phyloP scores from a whole-genome alignment of 1,284 basidiomycete genomes.

The Marasmius fiardii region DNA sequence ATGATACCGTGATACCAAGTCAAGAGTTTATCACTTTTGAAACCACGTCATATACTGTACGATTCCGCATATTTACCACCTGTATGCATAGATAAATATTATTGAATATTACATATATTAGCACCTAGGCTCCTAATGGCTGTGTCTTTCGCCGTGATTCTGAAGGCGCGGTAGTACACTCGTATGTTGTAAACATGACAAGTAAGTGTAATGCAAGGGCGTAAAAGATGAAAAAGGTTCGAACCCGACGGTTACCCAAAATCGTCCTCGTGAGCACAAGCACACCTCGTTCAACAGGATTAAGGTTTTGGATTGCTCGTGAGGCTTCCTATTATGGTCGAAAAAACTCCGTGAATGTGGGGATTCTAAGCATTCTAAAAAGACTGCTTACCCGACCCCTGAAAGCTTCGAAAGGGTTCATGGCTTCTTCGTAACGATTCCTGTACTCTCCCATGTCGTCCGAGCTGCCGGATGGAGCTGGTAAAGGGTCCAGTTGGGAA shows the following conservation, averaged over 20 bases:
- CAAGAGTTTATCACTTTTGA: constrained; percentile 15
- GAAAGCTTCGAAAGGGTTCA: constrained; percentile 98
- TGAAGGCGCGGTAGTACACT: constrained; percentile 57
- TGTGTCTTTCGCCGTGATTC: constrained; percentile 45
- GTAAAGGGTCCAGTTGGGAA: constrained; percentile 67
- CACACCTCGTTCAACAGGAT: constrained; percentile 88
- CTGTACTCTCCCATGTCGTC: constrained; percentile 89
- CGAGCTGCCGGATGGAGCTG: constrained; percentile 39
- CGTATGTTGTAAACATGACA: constrained; percentile 77
- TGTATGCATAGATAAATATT: constrained; percentile 25
- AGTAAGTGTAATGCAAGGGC: constrained; percentile 75
- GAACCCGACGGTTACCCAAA: constrained; percentile 82
- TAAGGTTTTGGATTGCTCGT: constrained; percentile 86
- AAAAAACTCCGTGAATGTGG: not conserved
- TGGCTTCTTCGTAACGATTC: constrained; percentile 89
- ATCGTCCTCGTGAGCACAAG: constrained; percentile 84
- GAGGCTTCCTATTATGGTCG: constrained; percentile 74
- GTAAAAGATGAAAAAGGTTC: constrained; percentile 82
- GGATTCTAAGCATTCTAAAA: not conserved
- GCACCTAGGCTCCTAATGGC: constrained; percentile 32
- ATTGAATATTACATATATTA: constrained; percentile 14
- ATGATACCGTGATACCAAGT: constrained; percentile 14
- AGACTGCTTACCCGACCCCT: constrained; percentile 75
- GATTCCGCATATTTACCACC: constrained; percentile 18
- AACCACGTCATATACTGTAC: constrained; percentile 16